A percentile compares a stretch with the other conserved stretches of the same genome.
Conservation (phyloP, 768 basidiomycete genomes). For the Suillus paluster region DNA sequence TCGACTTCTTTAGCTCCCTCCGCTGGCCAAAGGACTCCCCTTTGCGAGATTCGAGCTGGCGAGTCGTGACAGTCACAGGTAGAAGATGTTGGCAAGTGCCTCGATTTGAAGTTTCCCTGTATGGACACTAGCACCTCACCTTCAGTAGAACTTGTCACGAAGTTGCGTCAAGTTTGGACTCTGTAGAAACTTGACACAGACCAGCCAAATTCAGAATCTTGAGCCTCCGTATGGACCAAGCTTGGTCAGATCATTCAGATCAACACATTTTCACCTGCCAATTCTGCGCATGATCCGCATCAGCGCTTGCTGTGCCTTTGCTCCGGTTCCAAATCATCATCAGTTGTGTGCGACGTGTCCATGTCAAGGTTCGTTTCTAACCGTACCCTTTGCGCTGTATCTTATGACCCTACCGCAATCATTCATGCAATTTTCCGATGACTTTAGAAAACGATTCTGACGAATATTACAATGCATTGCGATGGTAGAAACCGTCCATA, state of each 20-base stretch:
- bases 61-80: not conserved
- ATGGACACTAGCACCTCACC: not conserved
- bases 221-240: no score
- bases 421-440: not conserved
- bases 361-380: not conserved
- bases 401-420: not conserved
- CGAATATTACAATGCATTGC: not conserved
- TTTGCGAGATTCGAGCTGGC: not conserved
- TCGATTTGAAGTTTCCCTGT: not conserved
- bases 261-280: not conserved
- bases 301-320: not conserved
- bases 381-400: not conserved
- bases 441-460: not conserved
- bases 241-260: not conserved
- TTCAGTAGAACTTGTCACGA: not conserved
- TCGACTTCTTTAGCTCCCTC: not conserved
- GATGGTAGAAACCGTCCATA: not conserved
- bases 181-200: not conserved
- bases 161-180: not conserved
- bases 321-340: not conserved
- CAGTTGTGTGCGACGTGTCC: not conserved
- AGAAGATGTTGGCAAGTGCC: not conserved
- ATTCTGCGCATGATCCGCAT: not conserved
- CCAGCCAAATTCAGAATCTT: no score
- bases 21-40: not conserved